Evolutionary conservation across 2,329 filamentous ascomycete species (phyloP).

Genomic region (Curvularia spicifera): DNA sequence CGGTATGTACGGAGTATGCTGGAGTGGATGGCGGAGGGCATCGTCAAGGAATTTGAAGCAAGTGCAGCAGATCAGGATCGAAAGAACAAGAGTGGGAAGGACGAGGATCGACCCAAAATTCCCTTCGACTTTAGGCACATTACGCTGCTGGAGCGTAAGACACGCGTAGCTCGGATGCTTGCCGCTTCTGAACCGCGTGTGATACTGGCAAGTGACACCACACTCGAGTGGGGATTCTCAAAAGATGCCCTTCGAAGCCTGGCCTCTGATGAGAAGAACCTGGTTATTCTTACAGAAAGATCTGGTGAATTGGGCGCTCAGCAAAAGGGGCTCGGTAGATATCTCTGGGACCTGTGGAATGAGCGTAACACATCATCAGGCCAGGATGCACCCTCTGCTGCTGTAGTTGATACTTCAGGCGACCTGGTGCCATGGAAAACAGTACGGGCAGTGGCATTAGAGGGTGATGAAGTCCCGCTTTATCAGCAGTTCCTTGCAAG

Average conservation of each 20-base stretch:
- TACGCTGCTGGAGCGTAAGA: constrained; percentile 79
- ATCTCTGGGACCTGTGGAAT: constrained; percentile 70
- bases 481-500: constrained; percentile 95
- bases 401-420: constrained; percentile 70
- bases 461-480: constrained; percentile 75
- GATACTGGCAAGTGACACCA: constrained; percentile 88
- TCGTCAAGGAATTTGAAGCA: constrained; percentile 89
- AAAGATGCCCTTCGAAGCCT: constrained; percentile 77
- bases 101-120: constrained; percentile 63
- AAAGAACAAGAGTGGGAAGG: constrained; percentile 44
- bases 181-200: constrained; percentile 66
- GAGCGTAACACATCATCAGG: constrained; percentile 30
- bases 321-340: constrained; percentile 65
- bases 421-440: constrained; percentile 38
- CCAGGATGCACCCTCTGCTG: constrained; percentile 50
- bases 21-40: constrained; percentile 98
- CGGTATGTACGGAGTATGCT: constrained; percentile 92
- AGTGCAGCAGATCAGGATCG: constrained; percentile 41
- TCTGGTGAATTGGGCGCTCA: constrained; percentile 53
- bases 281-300: constrained; percentile 86
- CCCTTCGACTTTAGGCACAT: constrained; percentile 92
- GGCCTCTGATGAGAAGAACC: constrained; percentile 77
- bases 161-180: constrained; percentile 76
- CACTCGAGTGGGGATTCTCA: constrained; percentile 94
- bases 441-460: constrained; percentile 66